Conservation (phyloP, 768 basidiomycete species). For the Neoboletus brunneissimus region DNA sequence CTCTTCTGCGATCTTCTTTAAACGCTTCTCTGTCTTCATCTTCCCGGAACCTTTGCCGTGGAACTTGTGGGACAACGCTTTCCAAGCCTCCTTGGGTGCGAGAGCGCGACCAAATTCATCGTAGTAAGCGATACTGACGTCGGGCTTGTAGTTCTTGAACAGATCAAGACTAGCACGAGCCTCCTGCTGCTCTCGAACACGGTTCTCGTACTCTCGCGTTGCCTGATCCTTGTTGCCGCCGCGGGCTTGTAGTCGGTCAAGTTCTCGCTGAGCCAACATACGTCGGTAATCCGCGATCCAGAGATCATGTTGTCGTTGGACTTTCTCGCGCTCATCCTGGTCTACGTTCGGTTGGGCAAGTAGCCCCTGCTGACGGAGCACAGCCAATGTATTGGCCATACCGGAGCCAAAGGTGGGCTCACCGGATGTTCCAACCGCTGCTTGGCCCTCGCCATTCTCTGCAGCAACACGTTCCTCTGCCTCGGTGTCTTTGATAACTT, state of each 20-base stretch:
- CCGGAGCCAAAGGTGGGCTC: conserved; percentile 83
- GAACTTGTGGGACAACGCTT: conserved; percentile 95
- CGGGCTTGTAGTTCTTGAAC: conserved; percentile 95
- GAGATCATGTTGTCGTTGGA: conserved; percentile 79
- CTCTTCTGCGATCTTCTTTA: conserved; percentile 98
- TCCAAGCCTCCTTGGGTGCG: conserved; percentile 97
- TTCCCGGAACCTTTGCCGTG: conserved; percentile 96
- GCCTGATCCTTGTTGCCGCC: conserved; percentile 89
- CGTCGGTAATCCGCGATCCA: conserved; percentile 89
- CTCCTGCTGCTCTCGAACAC: conserved; percentile 87
- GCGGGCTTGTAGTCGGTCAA: conserved; percentile 72
- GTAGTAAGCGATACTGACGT: conserved; percentile 93
- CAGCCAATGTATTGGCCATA: conserved; percentile 83
- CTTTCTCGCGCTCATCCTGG: conserved; percentile 69
- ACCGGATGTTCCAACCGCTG: conserved; percentile 56
- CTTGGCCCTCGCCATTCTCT: conserved; percentile 31
- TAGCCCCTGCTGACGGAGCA: conserved; percentile 91
- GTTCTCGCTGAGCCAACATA: conserved; percentile 71
- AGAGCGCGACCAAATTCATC: conserved; percentile 90
- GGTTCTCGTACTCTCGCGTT: conserved; percentile 92
- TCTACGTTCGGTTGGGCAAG: conserved; percentile 64
- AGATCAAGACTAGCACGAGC: conserved; percentile 74
- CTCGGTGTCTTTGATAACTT: conserved; percentile 62
- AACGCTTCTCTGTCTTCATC: conserved; percentile 94
- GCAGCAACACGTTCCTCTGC: conserved; percentile 44